Evolutionary conservation across 2,329 filamentous ascomycete species (phyloP).

Genomic region (Eurotiales sp.): DNA sequence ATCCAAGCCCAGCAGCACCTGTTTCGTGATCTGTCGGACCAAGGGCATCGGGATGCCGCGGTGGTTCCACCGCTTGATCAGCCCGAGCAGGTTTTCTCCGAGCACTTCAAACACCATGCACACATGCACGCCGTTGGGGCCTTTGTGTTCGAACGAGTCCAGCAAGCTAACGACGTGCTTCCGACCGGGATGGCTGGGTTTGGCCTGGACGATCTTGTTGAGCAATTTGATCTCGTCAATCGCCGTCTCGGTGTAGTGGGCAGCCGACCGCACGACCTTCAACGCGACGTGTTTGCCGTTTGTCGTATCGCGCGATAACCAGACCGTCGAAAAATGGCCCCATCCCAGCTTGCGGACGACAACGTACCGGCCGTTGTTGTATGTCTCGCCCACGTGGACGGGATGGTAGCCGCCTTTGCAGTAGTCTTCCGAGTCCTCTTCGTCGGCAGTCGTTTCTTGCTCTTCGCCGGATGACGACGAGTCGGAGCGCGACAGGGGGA

Average conservation of each 20-base stretch:
- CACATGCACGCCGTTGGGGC: slow-evolving; percentile 91
- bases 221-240: slow-evolving; percentile 98
- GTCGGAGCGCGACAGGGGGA: slow-evolving; percentile 67
- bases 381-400: slow-evolving; percentile 88
- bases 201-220: slow-evolving; percentile 93
- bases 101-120: slow-evolving; percentile 99
- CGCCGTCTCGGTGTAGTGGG: slow-evolving; percentile 97
- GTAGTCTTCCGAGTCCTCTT: slow-evolving; percentile 98
- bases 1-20: slow-evolving; percentile 90
- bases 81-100: slow-evolving; percentile 86
- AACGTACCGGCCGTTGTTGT: slow-evolving; percentile 96
- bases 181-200: slow-evolving; percentile 88
- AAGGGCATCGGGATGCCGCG: slow-evolving; percentile 92
- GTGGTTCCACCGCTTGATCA: slow-evolving; percentile 99
- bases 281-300: slow-evolving; percentile 92
- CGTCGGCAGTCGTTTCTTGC: slow-evolving; percentile 89
- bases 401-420: slow-evolving; percentile 99
- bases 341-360: slow-evolving; percentile 94
- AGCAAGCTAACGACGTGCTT: slow-evolving; percentile 93
- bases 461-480: slow-evolving; percentile 76
- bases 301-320: slow-evolving; percentile 75
- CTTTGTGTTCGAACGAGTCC: slow-evolving; percentile 96
- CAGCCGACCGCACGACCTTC: slow-evolving; percentile 95
- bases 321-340: slow-evolving; percentile 99
- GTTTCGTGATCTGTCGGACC: slow-evolving; percentile 98